Conservation (phyloP, 192 early-diverging fungal genomes). For the Rhizophagus prolifer region DNA sequence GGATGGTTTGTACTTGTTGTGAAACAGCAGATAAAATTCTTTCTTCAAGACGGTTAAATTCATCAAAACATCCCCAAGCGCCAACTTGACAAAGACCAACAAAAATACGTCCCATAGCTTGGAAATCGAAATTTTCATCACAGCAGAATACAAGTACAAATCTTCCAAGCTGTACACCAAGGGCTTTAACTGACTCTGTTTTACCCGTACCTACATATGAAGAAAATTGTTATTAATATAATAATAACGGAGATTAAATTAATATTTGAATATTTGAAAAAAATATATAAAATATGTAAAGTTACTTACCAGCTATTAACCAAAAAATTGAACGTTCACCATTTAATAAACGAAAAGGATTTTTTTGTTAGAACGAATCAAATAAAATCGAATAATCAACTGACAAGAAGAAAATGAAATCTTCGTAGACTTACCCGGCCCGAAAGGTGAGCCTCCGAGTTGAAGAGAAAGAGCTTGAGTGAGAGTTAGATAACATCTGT, state of each 20-base stretch:
- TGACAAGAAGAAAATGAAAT: neutral
- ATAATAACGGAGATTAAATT: too few species aligned
- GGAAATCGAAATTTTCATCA: slow-evolving; percentile 99
- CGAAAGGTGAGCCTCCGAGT: slow-evolving; percentile 97
- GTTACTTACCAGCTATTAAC: neutral
- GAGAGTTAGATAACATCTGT: slow-evolving; percentile 96
- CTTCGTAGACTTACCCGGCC: slow-evolving; percentile 42
- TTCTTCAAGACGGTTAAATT: slow-evolving; percentile 99
- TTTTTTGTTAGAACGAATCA: neutral
- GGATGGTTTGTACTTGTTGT: slow-evolving; percentile 99
- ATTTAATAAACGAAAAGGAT: neutral
- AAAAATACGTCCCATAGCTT: slow-evolving; percentile 99
- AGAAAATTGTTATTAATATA: neutral
- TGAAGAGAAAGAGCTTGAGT: slow-evolving; percentile 93
- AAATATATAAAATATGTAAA: too few species aligned
- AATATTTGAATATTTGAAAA: too few species aligned
- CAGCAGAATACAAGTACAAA: slow-evolving; percentile 99
- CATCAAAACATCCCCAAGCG: slow-evolving; percentile 99
- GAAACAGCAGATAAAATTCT: slow-evolving; percentile 97
- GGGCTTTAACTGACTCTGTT: slow-evolving; percentile 97
- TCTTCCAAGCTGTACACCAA: slow-evolving; percentile 83
- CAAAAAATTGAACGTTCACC: neutral
- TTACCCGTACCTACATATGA: slow-evolving; percentile 86
- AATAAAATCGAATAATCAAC: neutral
- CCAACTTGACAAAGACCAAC: slow-evolving; percentile 98